phyloP scores from a whole-genome alignment of 208 protist species.

The Acanthamoeba quina region DNA sequence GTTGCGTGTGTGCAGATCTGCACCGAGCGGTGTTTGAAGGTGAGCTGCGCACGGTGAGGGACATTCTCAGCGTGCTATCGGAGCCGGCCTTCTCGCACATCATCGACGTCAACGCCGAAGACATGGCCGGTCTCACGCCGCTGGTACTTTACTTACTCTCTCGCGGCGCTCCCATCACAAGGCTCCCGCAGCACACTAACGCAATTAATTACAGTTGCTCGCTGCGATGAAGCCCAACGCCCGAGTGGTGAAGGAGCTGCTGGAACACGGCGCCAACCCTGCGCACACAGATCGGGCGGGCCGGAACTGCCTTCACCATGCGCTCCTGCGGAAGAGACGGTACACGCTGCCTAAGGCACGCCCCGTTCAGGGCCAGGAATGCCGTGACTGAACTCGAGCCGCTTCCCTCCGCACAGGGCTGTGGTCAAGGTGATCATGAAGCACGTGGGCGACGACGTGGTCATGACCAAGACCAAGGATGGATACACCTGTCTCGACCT shows the following conservation, averaged over 20 bases:
- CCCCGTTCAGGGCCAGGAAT: not conserved
- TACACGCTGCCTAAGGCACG: not conserved
- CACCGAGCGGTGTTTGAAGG: slow-evolving; percentile 4
- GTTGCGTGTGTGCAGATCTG: not conserved
- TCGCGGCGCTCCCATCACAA: not conserved
- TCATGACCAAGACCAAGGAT: slow-evolving; percentile 2
- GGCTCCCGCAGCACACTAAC: not conserved
- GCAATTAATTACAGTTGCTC: not conserved
- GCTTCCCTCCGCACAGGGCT: not conserved
- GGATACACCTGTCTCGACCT: slow-evolving; percentile 20
- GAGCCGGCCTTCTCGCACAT: not conserved
- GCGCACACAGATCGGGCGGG: not conserved
- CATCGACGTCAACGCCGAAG: not conserved
- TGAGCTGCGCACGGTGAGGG: not conserved
- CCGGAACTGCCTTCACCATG: not conserved
- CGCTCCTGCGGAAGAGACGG: slow-evolving; percentile 26
- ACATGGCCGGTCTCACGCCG: not conserved
- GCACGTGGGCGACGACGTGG: not conserved
- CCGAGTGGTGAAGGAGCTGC: not conserved
- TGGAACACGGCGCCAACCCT: slow-evolving; percentile 15
- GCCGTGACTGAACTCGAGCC: not conserved
- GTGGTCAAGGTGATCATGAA: slow-evolving; percentile 45
- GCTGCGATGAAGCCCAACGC: slow-evolving; percentile 28
- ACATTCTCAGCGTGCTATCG: not conserved
- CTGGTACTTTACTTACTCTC: slow-evolving; percentile 3